Percentiles rank a stretch among this genome's conserved stretches.
phyloP scores from a whole-genome alignment of 768 basidiomycete genomes.

The Mycena chlorophos region DNA sequence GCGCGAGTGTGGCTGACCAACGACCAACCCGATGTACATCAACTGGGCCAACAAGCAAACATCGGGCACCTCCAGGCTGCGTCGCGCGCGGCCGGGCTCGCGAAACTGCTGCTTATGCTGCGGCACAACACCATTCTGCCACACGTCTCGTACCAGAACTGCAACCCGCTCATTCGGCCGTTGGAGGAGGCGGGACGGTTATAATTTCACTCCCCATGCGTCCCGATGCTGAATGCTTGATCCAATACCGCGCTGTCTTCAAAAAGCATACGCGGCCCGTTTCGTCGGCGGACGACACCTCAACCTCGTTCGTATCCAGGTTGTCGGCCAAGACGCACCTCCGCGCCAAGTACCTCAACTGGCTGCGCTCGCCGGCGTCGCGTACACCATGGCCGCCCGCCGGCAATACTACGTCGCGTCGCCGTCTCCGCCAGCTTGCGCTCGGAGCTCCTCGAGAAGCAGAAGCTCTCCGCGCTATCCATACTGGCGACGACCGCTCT shows the following conservation, averaged over 20 bases:
- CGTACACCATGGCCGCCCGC: conserved; percentile 69
- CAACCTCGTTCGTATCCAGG: conserved; percentile 47
- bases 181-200: conserved; percentile 43
- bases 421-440: conserved; percentile 45
- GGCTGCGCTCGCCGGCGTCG: conserved; percentile 47
- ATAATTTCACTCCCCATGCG: conserved; percentile 47
- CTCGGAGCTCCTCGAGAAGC: conserved; percentile 48
- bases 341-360: conserved; percentile 47
- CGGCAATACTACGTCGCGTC: conserved; percentile 59
- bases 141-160: conserved; percentile 54
- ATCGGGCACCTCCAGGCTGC: conserved; percentile 77
- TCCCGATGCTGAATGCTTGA: conserved; percentile 67
- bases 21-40: conserved; percentile 56
- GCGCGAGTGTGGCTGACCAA: conserved; percentile 35
- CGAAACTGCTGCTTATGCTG: conserved; percentile 72
- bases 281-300: not conserved
- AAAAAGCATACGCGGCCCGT: conserved; percentile 45
- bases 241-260: conserved; percentile 61
- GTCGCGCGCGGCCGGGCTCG: conserved; percentile 69
- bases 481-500: conserved; percentile 23
- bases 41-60: conserved; percentile 72
- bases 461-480: conserved; percentile 38
- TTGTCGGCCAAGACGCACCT: conserved; percentile 62
- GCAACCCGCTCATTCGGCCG: conserved; percentile 58
- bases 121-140: conserved; percentile 54